phyloP scores from a whole-genome alignment of 2,329 filamentous ascomycete genomes.

The Neonectria ditissima region DNA sequence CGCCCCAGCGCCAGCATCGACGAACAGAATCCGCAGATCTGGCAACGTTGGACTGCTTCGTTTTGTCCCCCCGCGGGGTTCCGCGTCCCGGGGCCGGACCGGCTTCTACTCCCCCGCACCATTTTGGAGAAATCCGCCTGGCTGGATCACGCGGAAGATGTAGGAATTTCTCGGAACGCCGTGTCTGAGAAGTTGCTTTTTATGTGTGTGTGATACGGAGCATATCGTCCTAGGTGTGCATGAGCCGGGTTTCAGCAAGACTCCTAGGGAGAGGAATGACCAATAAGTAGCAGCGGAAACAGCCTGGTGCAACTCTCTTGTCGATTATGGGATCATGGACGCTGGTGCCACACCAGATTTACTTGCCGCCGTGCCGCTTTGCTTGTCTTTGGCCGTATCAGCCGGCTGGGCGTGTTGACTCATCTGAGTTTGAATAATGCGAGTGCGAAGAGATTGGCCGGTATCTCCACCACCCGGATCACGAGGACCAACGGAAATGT shows the following conservation, averaged over 20 bases:
- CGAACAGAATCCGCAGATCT: background rate
- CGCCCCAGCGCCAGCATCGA: background rate
- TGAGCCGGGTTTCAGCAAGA: background rate
- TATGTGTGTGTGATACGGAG: background rate
- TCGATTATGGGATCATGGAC: background rate
- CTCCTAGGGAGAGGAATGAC: background rate
- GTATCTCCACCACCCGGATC: background rate
- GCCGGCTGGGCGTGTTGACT: background rate
- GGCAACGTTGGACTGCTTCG: background rate
- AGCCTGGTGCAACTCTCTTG: background rate
- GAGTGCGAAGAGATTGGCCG: background rate
- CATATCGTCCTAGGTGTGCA: background rate
- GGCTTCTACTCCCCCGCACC: background rate
- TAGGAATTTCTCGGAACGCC: background rate
- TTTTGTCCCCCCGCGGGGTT: background rate
- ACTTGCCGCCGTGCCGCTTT: background rate
- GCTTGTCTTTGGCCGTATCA: background rate
- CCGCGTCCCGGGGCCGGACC: background rate
- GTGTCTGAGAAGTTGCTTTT: background rate
- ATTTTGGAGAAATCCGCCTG: background rate
- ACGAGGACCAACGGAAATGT: background rate
- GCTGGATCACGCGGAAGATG: background rate
- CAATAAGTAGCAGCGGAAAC: background rate
- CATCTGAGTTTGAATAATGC: background rate
- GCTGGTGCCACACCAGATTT: background rate